Evolutionary conservation across 202 grass and related monocot genomes (phyloP), one percentile per base, ranked within the genome.

Genomic region (Carex sylvatica): DNA sequence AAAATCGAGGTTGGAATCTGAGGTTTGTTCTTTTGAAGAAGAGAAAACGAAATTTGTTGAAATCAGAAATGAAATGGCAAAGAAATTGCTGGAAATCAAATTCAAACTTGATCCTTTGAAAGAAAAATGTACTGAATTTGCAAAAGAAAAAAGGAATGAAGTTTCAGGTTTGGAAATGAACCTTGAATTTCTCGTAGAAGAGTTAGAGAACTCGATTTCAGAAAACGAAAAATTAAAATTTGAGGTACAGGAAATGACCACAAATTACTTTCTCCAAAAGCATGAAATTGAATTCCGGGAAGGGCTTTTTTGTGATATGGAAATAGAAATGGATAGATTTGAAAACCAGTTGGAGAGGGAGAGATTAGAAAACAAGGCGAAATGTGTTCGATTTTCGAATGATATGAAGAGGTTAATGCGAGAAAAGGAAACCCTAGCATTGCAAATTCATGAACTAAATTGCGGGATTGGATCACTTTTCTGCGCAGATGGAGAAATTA

Each of bases 101-200:
- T 84, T 81, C 70, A 85, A 85, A 86, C 47, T 95, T 24, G 74
- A 78, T 89, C 84, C 82, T 23, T 78, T 92, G 74, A 89, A 88
- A 88, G 78, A 82, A 59, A 89, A 90, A 84, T 95, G 88, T 88
- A 89, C 85, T 60, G 78, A 85, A 82, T 62, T 93, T 64, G 78
- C 90, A 70, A 80, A 89, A 87, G 90, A 95, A 62, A 91, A 92
- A 84, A 89, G 89, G 85, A 82, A 88, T 58, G 83, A 78, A 86
- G 90, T 93, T 71, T 44, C 78, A 73, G 88, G 83, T 42, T 68
- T 99, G 87, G 84, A 88, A 90, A 53, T 51, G 78, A 84, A 74
- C 70, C 49, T 92, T 73, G 68, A 86, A 83, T 92, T 88, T 78
- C 91, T 90, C 59, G 75, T 85, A 65, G 82, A 82, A 74, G 92